phyloP scores from a whole-genome alignment of 768 basidiomycete species.

The Russula foetens region DNA sequence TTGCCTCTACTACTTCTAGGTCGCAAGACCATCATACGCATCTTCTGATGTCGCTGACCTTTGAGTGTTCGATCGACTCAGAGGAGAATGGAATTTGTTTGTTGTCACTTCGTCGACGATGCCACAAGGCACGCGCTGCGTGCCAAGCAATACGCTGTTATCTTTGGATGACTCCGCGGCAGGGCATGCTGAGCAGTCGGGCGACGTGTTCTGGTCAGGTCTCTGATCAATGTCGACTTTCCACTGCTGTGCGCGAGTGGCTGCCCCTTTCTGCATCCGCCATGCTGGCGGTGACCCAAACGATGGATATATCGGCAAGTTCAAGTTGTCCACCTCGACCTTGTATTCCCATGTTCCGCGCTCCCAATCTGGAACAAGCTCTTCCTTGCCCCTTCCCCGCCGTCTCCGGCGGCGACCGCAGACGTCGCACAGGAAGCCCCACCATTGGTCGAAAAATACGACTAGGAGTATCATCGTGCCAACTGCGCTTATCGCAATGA shows the following conservation, averaged over 20 bases:
- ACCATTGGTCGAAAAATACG: slow-evolving; percentile 68
- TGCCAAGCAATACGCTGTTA: background rate
- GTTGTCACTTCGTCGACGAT: background rate
- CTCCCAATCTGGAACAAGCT: slow-evolving; percentile 57
- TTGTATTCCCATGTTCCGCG: slow-evolving; percentile 49
- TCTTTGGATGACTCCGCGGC: background rate
- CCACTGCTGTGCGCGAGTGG: background rate
- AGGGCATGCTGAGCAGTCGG: background rate
- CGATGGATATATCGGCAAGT: slow-evolving; percentile 26
- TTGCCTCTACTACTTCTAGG: background rate
- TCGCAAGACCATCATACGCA: slow-evolving; percentile 16
- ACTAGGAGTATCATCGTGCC: slow-evolving; percentile 46
- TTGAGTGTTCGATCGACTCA: background rate
- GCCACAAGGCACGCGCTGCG: background rate
- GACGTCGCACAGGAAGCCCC: slow-evolving; percentile 48
- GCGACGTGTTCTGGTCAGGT: background rate
- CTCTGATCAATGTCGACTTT: background rate
- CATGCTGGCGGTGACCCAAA: slow-evolving; percentile 21
- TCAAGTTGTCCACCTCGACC: slow-evolving; percentile 19
- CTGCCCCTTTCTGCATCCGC: slow-evolving; percentile 3
- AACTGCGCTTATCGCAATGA: slow-evolving; percentile 54
- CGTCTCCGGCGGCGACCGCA: slow-evolving; percentile 31
- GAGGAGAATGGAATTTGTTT: slow-evolving; percentile 1
- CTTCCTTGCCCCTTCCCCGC: slow-evolving; percentile 34
- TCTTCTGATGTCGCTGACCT: slow-evolving; percentile 4